Evolutionary conservation across 345 rosid genomes (phyloP).

Genomic region (Ceriops decandra): DNA sequence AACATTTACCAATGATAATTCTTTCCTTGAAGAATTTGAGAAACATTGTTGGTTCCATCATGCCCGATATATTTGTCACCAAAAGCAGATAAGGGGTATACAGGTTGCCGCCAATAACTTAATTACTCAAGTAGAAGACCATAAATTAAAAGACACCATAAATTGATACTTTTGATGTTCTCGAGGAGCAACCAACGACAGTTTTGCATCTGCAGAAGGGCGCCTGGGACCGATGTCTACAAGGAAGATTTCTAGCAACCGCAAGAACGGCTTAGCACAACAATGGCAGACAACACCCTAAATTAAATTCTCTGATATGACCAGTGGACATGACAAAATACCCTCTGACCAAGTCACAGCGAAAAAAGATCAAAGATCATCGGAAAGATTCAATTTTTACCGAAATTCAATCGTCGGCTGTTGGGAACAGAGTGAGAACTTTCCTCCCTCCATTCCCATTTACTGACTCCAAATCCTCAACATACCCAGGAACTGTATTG

Average conservation of each 20-base stretch:
- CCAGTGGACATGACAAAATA: slow-evolving; percentile 25
- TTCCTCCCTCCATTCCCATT: slow-evolving; percentile 74
- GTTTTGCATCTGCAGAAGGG: slow-evolving; percentile 20
- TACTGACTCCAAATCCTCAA: slow-evolving; percentile 78
- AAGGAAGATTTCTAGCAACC: slow-evolving; percentile 11
- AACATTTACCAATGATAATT: slow-evolving; percentile 4
- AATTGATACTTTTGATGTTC: slow-evolving; percentile 4
- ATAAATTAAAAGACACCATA: slow-evolving; percentile 20
- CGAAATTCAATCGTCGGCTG: slow-evolving; percentile 73
- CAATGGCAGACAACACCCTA: slow-evolving; percentile 20
- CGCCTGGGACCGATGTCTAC: slow-evolving; percentile 16
- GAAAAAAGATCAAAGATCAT: slow-evolving; percentile 11
- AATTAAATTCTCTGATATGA: slow-evolving; percentile 24
- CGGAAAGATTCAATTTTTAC: slow-evolving; percentile 22
- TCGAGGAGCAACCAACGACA: slow-evolving; percentile 8
- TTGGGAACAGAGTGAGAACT: slow-evolving; percentile 91
- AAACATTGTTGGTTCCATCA: slow-evolving; percentile 3
- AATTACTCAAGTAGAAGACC: slow-evolving; percentile 32
- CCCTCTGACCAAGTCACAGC: slow-evolving; percentile 21
- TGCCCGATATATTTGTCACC: slow-evolving; percentile 22
- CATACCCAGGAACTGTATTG: slow-evolving; percentile 43
- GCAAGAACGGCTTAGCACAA: slow-evolving; percentile 1
- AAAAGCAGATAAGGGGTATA: slow-evolving; percentile 20
- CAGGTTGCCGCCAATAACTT: slow-evolving; percentile 30
- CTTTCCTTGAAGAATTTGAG: slow-evolving; percentile 20